phyloP scores from a whole-genome alignment of 352 stramenopile genomes.

The Phytophthora palmivora region DNA sequence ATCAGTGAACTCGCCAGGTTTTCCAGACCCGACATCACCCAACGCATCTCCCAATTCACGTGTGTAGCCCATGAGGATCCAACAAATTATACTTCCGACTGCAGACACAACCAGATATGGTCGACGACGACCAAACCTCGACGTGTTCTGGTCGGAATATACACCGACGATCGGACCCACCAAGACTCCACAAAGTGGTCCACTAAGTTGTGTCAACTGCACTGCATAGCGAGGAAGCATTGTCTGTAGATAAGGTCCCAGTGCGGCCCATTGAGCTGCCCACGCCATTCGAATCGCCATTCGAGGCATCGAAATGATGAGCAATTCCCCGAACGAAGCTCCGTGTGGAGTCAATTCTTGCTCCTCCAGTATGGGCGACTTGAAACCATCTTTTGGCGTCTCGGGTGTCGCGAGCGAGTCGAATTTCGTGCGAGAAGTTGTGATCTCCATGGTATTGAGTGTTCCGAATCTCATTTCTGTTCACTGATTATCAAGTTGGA shows the following conservation, averaged over 20 bases:
- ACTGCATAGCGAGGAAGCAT: conserved; percentile 56
- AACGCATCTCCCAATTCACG: conserved; percentile 48
- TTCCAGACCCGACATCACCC: conserved; percentile 43
- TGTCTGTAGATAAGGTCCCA: conserved; percentile 63
- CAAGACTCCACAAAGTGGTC: conserved; percentile 56
- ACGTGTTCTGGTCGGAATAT: conserved; percentile 42
- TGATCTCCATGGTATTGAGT: conserved; percentile 16
- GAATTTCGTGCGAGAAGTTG: conserved; percentile 20
- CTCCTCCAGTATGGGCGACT: conserved; percentile 35
- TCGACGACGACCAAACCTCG: conserved; percentile 44
- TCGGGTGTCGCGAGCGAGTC: conserved; percentile 31
- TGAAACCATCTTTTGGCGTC: conserved; percentile 34
- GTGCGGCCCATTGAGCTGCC: conserved; percentile 61
- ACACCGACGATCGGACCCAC: conserved; percentile 60
- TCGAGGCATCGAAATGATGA: conserved; percentile 59
- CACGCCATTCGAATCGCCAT: conserved; percentile 71
- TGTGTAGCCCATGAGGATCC: conserved; percentile 62
- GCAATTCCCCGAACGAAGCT: conserved; percentile 41
- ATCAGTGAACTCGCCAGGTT: conserved; percentile 29
- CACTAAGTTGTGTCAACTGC: conserved; percentile 62
- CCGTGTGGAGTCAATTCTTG: conserved; percentile 2
- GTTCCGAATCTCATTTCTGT: conserved; percentile 17
- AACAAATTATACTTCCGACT: conserved; percentile 51
- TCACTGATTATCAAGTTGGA: no score
- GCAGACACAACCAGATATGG: conserved; percentile 49